Percentiles rank a stretch among this genome's conserved stretches.
These are phyloP conservation scores for Salinomyces thailandicus DNA, from an alignment of 2,329 filamentous ascomycete genomes.

Conservation along the genomic window DNA sequence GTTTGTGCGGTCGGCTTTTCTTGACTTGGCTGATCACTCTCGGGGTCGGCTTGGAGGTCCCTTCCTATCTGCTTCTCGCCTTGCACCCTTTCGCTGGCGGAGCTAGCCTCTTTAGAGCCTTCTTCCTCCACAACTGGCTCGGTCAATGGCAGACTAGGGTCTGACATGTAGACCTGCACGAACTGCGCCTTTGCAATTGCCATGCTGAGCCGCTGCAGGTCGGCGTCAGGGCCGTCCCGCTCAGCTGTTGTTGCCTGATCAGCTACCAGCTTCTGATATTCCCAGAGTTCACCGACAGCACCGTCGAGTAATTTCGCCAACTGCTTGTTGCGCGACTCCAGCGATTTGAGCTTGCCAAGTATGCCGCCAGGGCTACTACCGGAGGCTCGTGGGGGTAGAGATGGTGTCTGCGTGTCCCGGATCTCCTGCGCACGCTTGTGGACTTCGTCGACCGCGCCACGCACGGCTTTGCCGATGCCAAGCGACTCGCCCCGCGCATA, in stretches of 20 bases:
- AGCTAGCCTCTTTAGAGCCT: too few species aligned
- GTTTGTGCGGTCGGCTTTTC: too few species aligned
- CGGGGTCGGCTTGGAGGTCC: too few species aligned
- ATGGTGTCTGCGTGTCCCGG: conserved; percentile 36
- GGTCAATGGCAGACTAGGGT: conserved; percentile 35
- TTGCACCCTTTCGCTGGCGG: too few species aligned
- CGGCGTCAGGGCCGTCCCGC: conserved; percentile 20
- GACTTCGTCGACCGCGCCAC: conserved; percentile 73
- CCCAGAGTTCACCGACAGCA: conserved; percentile 53
- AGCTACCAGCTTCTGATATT: conserved; percentile 38
- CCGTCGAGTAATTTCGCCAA: conserved; percentile 59
- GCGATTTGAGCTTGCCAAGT: conserved; percentile 30
- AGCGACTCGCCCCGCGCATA: conserved; percentile 64
- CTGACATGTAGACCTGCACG: conserved; percentile 41
- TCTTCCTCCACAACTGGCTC: conserved; percentile 23
- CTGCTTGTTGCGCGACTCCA: conserved; percentile 57
- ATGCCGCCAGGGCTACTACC: conserved; percentile 2
- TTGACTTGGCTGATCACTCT: too few species aligned
- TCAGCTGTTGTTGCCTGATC: conserved; percentile 26
- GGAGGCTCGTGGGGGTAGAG: conserved; percentile 29
- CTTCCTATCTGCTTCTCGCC: too few species aligned
- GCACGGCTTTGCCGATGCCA: conserved; percentile 68
- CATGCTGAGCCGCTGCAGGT: conserved; percentile 31
- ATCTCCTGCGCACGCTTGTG: conserved; percentile 62
- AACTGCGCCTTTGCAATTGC: conserved; percentile 43